Evolutionary conservation across 208 protist species (phyloP), one percentile per base, ranked within the genome.

Genomic region (Acanthamoeba royreba): DNA sequence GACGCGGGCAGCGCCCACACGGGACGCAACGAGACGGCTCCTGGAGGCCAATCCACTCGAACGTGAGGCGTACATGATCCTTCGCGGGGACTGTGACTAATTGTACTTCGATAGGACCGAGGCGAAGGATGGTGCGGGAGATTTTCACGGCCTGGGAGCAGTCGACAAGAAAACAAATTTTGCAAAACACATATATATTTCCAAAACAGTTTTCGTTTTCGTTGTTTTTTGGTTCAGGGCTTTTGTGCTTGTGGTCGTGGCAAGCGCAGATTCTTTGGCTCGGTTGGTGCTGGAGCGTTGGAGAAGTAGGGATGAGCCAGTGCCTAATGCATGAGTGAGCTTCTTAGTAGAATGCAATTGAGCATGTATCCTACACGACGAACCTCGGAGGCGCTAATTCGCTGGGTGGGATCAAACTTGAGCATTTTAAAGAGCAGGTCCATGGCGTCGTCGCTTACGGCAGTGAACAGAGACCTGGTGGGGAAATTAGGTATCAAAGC

Each of bases 371-470:
- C 13, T 22, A 43, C 17, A 40, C 13, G 35, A 22, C 46, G 61
- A 45, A 90, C 83, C 19, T 90, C 83, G 46, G 83, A 55, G 4
- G 92, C 92, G 22, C 25, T 91, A n/a, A 88, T 87, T 33, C 92
- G 46, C 42, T 94, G 72, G 2, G 55, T 11, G 45, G 92, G 92
- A 88, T 94, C 77, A 47, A 94, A 94, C 46, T 74, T 69, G 25
- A 94, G 66, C 87, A 92, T 92, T 40, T 55, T 42, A 22, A 43
- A 77, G 19, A 92, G 55, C 1, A 92, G 87, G 35, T 92, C 87
- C 58, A 92, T 49, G 4, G 87, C 87, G 35, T 92, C 58, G 22
- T 72, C 53, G 31, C 87, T n/a, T 8, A 58, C 87, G 3, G 87
- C 87, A 45, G 28, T 92, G 87, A 92, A 92, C 61, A 92, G 87